Evolutionary conservation across 2,329 filamentous ascomycete species (phyloP), one percentile per base, ranked within the genome.

Genomic region (Pseudopithomyces maydicus): DNA sequence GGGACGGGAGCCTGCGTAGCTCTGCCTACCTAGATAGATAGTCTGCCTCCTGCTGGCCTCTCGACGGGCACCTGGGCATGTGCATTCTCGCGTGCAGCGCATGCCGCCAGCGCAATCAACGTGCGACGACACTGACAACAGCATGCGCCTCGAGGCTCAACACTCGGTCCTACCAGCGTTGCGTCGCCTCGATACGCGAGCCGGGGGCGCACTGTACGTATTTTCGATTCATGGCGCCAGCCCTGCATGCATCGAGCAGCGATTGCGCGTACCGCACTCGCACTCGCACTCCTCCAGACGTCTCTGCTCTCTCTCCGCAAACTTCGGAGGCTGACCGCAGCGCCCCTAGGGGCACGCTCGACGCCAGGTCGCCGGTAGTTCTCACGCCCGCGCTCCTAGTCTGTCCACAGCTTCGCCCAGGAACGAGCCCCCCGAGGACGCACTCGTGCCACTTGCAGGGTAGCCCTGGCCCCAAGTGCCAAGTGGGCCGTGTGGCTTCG

Each of bases 1-100:
- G 69, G 71, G 69, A 61, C 70, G 68, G 69, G 69, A 65, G 57
- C 63, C 58, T 67, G 60, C 58, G 65, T 67, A 63, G 61, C 58
- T 60, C 49, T n/a, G n/a, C n/a, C n/a, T n/a, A n/a, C n/a, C n/a
- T n/a, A n/a, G n/a, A n/a, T n/a, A n/a, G 8, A n/a, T 39, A 29
- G 26, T 29, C 26, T 29, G 26, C 26, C 29, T 39, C 35, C 12
- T 6, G 12, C 3, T 38, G 35, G n/a, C 35, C 12, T 6, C 12
- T 14, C 5, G 35, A 38, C 14, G 12, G 35, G 4, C 8, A 29
- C 26, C 5, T 29, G 26, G 26, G 26, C 26, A 8, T 29, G 26
- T 29, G 26, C 26, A 29, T 29, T 8, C 26, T 29, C 26, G 26
- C 26, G 26, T 29, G 26, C 26, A 29, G 26, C 41, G 41, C 19